Base-by-base conservation (phyloP, 1,284 basidiomycete genomes). In the Rhodotorula sp. region DNA sequence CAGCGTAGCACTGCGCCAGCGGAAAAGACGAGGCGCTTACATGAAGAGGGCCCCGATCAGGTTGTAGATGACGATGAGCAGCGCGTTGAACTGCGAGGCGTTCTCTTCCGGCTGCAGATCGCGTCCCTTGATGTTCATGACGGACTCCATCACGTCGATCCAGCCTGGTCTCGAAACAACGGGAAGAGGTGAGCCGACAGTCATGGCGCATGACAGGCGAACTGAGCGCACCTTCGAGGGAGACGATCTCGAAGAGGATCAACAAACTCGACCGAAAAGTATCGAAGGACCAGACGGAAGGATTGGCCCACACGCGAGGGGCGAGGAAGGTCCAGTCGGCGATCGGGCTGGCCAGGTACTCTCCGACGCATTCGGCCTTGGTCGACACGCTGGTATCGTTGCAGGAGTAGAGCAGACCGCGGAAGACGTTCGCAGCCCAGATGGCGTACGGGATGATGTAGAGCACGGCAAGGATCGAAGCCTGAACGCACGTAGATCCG, bases 171-270 rank as follows among this genome's bases (percentile, higher is more conserved):
- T 16, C 23, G 23, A 5, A 15, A 15, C 5, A 43, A 43, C 38
- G 38, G 12, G 38, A 43, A 43, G 8, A 14, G 38, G 38, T 43
- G 38, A 15, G 49, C 19, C 1, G 21, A 19, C 18, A 50, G 18
- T 50, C 19, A 2, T 18, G 49, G 18, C 4, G 49, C 49, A 23
- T 18, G 49, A 50, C 18, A 10, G 2, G 6, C 15, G 28, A 12
- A 55, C 28, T 16, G 26, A 28, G n/a, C 54, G 12, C 18, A 55
- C 54, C 62, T 81, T 97, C 83, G 60, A 97, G 83, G 0, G 93
- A 97, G 52, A 98, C 92, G 78, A 97, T 95, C 82, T 99, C 95
- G 79, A 98, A 98, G 4, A 98, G 85, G 78, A 98, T 97, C 63
- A 98, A 85, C 60, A 98, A 84, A 0, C 92, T 90, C 7, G 89